Percentiles rank a stretch among this genome's conserved stretches.
These are phyloP conservation scores for Trifolium dubium DNA, from an alignment of 306 rosid species.

Conservation along the genomic window DNA sequence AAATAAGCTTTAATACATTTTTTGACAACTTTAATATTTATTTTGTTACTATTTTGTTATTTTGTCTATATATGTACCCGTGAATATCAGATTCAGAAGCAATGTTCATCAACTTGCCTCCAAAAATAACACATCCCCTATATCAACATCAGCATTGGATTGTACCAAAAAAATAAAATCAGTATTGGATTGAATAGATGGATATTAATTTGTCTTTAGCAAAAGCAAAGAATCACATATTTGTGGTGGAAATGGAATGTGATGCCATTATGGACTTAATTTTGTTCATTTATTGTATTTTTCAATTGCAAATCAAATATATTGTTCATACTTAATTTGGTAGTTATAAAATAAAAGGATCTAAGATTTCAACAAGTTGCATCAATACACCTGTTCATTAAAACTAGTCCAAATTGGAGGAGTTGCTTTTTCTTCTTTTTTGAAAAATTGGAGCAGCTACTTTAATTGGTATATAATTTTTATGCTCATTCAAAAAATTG, in stretches of 20 bases:
- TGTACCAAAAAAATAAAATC: too few relatives aligned
- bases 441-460: neutral
- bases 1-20: neutral
- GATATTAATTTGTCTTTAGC: slow-evolving; percentile 6
- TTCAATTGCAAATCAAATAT: neutral
- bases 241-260: slow-evolving; percentile 28
- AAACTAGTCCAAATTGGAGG: neutral
- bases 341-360: neutral
- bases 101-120: slow-evolving; percentile 1
- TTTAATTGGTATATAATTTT: too few relatives aligned
- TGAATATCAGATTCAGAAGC: neutral
- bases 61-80: neutral
- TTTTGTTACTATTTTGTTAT: neutral
- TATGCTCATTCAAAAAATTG: too few relatives aligned
- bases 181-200: neutral
- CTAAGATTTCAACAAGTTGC: neutral
- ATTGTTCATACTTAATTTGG: slow-evolving; percentile 27
- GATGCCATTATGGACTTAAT: neutral
- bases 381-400: neutral
- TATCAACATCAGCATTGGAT: neutral
- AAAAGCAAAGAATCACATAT: neutral
- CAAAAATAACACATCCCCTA: neutral
- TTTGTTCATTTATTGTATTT: neutral
- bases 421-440: neutral
- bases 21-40: neutral